phyloP scores from a whole-genome alignment of 2,329 filamentous ascomycete species.

The Botrytis fabae region DNA sequence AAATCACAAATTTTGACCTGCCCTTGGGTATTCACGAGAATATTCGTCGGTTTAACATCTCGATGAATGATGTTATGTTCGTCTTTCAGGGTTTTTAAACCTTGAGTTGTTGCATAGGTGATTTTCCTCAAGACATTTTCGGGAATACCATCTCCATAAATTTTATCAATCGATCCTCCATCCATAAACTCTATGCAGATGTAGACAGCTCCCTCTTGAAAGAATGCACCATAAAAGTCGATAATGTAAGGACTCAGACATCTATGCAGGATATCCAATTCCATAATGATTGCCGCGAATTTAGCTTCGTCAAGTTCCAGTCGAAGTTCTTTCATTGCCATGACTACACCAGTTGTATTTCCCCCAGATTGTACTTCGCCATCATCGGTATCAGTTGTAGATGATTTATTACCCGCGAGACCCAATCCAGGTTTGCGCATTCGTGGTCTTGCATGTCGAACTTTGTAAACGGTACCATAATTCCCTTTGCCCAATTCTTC shows the following conservation, averaged over 20 bases:
- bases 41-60: conserved; percentile 99
- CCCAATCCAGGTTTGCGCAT: conserved; percentile 60
- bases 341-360: conserved; percentile 67
- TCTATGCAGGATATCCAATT: conserved; percentile 91
- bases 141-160: conserved; percentile 87
- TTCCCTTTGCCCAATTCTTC: conserved; percentile 97
- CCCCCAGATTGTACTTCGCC: conserved; percentile 39
- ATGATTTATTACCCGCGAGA: conserved; percentile 47
- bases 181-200: conserved; percentile 99
- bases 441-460: conserved; percentile 73
- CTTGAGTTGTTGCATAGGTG: conserved; percentile 84
- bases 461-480: conserved; percentile 97
- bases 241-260: conserved; percentile 96
- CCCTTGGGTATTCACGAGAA: conserved; percentile 83
- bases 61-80: conserved; percentile 99
- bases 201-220: conserved; percentile 97
- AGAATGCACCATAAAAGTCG: conserved; percentile 98
- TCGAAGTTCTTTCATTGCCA: conserved; percentile 99
- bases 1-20: conserved; percentile 99
- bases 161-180: conserved; percentile 93
- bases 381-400: conserved; percentile 43
- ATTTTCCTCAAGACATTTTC: conserved; percentile 89
- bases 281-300: conserved; percentile 95
- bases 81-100: conserved; percentile 90
- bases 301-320: conserved; percentile 95